These are phyloP conservation scores for Monosporascus sp. DNA, from an alignment of 2,329 filamentous ascomycete genomes.

Conservation along the genomic window DNA sequence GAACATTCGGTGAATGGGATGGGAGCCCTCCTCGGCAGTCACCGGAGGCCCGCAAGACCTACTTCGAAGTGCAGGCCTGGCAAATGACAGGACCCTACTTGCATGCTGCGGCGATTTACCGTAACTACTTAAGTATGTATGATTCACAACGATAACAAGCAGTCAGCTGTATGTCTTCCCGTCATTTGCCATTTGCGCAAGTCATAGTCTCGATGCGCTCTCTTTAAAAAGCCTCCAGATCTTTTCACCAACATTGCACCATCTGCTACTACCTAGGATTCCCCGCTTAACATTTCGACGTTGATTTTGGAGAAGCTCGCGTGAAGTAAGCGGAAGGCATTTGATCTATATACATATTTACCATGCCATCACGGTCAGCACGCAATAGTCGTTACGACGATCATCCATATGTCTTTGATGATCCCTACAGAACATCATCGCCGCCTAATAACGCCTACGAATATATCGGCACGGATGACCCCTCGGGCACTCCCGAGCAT, in stretches of 20 bases:
- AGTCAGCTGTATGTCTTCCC: no score
- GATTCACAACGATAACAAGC: no score
- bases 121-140: constrained; percentile 2
- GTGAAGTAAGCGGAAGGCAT: no score
- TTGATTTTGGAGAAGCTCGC: no score
- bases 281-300: no score
- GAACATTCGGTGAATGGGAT: constrained; percentile 6
- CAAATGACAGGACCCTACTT: constrained; percentile 5
- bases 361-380: constrained; percentile 20
- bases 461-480: constrained; percentile 25
- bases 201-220: background rate
- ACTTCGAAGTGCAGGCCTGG: constrained; percentile 10
- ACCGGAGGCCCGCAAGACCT: constrained; percentile 6
- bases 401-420: constrained; percentile 24
- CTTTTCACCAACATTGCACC: no score
- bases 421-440: constrained; percentile 19
- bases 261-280: no score
- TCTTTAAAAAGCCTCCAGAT: constrained; percentile 1
- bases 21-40: background rate
- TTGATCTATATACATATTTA: background rate
- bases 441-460: constrained; percentile 19
- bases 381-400: constrained; percentile 22
- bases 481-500: constrained; percentile 9
- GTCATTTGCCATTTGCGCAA: no score
- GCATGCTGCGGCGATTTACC: constrained; percentile 6